These are phyloP conservation scores for Xylariaceae sp. DNA, from an alignment of 2,329 filamentous ascomycete genomes.

Conservation along the genomic window DNA sequence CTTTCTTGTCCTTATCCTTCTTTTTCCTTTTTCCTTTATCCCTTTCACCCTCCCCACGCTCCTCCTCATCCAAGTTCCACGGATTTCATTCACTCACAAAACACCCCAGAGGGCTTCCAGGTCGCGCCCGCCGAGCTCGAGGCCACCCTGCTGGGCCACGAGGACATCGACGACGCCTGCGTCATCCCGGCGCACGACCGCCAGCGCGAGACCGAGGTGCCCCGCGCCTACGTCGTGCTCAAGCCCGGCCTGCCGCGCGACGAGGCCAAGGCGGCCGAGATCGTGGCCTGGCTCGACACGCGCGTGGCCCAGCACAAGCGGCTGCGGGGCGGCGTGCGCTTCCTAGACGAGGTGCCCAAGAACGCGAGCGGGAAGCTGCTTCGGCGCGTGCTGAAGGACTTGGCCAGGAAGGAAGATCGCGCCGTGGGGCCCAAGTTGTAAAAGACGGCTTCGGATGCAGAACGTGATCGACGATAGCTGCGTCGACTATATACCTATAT, in stretches of 20 bases:
- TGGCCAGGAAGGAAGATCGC: constrained; percentile 31
- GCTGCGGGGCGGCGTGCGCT: constrained; percentile 36
- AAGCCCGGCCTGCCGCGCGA: constrained; percentile 30
- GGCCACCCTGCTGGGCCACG: constrained; percentile 38
- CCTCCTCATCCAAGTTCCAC: not conserved
- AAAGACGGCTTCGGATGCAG: too few species aligned
- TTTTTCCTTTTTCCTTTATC: not conserved
- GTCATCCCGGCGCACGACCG: constrained; percentile 60
- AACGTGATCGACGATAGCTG: too few species aligned
- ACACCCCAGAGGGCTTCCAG: constrained; percentile 61
- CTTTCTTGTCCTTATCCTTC: constrained; percentile 15
- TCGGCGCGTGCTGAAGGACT: constrained; percentile 49
- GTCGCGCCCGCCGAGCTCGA: constrained; percentile 65
- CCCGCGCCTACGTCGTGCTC: constrained; percentile 60
- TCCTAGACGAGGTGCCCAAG: constrained; percentile 57
- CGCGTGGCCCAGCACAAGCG: constrained; percentile 37
- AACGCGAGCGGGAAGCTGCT: constrained; percentile 62
- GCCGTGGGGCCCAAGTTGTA: constrained; percentile 25
- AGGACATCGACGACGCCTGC: constrained; percentile 51
- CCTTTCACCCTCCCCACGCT: not conserved
- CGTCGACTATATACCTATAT: too few species aligned
- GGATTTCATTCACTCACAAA: too few species aligned
- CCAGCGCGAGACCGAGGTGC: constrained; percentile 62
- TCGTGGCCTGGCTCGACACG: constrained; percentile 32
- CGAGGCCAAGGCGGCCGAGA: constrained; percentile 32